Evolutionary conservation across 2,329 filamentous ascomycete genomes (phyloP).

Genomic region (Pseudocercospora vitis): DNA sequence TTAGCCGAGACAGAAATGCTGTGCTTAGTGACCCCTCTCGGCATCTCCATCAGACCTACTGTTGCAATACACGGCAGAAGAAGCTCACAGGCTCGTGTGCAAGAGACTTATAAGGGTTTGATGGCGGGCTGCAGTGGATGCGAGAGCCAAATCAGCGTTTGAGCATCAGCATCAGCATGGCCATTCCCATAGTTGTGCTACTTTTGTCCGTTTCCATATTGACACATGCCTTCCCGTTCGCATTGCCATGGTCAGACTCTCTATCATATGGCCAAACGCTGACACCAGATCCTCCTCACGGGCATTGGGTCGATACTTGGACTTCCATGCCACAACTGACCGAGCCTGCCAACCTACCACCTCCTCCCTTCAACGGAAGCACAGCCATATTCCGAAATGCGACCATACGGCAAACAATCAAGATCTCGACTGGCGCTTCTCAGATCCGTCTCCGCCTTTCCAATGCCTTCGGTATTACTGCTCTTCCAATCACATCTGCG

Average conservation of each 20-base stretch:
- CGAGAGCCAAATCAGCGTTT: not conserved
- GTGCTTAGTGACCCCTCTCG: constrained; percentile 3
- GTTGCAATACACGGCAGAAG: not conserved
- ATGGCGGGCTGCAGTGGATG: not conserved
- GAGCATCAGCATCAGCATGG: not conserved
- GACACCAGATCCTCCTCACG: constrained; percentile 21
- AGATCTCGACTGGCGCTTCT: constrained; percentile 55
- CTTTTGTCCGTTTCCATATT: not conserved
- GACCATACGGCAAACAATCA: constrained; percentile 66
- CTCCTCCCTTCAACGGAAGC: constrained; percentile 58
- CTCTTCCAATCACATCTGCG: constrained; percentile 60
- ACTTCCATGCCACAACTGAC: constrained; percentile 66
- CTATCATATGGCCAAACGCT: not conserved
- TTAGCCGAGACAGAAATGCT: constrained; percentile 13
- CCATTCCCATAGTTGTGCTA: not conserved
- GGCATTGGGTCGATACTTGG: constrained; percentile 65
- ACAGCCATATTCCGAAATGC: constrained; percentile 57
- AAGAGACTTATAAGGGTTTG: not conserved
- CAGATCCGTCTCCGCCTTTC: constrained; percentile 63
- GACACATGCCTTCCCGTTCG: not conserved
- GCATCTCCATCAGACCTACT: constrained; percentile 1
- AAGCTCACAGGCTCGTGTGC: not conserved
- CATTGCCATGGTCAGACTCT: not conserved
- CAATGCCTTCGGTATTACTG: constrained; percentile 63
- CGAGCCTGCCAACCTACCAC: constrained; percentile 62